Conservation (phyloP, 2,329 filamentous ascomycete species). For the Gliomastix tumulicola region DNA sequence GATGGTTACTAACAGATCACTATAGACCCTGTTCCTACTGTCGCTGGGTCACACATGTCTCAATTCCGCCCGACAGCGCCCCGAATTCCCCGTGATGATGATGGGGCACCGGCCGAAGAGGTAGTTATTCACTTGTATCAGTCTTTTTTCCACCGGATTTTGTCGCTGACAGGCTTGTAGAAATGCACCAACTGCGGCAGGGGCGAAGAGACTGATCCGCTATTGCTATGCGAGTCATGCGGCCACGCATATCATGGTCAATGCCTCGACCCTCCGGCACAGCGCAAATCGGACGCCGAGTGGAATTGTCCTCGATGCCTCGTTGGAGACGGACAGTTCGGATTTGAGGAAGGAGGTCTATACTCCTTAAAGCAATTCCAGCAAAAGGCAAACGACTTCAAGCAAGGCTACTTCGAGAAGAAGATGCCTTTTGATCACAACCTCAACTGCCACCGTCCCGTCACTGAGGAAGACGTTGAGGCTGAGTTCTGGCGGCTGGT, state of each 20-base stretch:
- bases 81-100: slow-evolving; percentile 51
- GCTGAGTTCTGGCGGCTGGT: slow-evolving; percentile 95
- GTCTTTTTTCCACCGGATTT: too few relatives aligned
- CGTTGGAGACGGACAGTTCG: slow-evolving; percentile 93
- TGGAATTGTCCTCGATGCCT: slow-evolving; percentile 96
- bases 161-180: slow-evolving; percentile 19
- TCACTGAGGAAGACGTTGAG: slow-evolving; percentile 93
- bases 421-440: slow-evolving; percentile 85
- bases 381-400: slow-evolving; percentile 91
- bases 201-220: slow-evolving; percentile 61
- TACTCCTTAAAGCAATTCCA: slow-evolving; percentile 96
- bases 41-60: slow-evolving; percentile 95
- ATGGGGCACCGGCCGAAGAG: slow-evolving; percentile 32
- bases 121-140: background rate
- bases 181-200: slow-evolving; percentile 84
- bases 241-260: slow-evolving; percentile 80
- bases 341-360: slow-evolving; percentile 91
- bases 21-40: slow-evolving; percentile 55
- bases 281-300: slow-evolving; percentile 70
- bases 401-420: slow-evolving; percentile 84
- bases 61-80: slow-evolving; percentile 78
- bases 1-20: background rate
- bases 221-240: slow-evolving; percentile 85
- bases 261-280: slow-evolving; percentile 82
- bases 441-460: slow-evolving; percentile 70